These are phyloP conservation scores for Posidonia australis DNA, from an alignment of 106 monocot species.

Conservation along the genomic window DNA sequence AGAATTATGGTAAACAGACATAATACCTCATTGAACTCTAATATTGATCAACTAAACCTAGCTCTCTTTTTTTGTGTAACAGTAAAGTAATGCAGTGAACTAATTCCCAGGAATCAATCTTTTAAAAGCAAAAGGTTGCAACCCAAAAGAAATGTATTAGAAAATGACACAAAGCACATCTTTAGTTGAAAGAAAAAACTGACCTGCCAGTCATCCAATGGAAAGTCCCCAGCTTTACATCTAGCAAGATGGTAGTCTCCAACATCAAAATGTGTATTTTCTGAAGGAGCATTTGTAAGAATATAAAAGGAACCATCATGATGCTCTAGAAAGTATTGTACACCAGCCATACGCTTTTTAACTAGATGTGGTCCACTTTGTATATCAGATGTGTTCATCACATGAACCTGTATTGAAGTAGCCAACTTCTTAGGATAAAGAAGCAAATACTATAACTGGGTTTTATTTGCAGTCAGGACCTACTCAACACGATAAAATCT, in stretches of 20 bases:
- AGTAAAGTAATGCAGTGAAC: no score
- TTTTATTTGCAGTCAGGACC: background rate
- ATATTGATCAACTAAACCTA: no score
- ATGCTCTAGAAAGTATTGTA: conserved; percentile 95
- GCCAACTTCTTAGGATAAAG: conserved; percentile 9
- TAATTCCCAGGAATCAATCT: no score
- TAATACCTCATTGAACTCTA: no score
- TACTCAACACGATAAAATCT: conserved; percentile 6
- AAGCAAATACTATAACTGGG: background rate
- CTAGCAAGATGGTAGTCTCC: conserved; percentile 62
- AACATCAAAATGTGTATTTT: conserved; percentile 15
- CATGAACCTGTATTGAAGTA: conserved; percentile 60
- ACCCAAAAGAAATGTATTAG: no score
- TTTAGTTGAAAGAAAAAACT: conserved; percentile 2
- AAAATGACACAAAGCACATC: no score
- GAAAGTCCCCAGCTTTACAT: conserved; percentile 50
- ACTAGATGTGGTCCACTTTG: conserved; percentile 44
- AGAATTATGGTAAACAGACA: no score
- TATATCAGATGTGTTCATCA: conserved; percentile 50
- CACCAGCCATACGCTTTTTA: conserved; percentile 51
- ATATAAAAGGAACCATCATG: conserved; percentile 87
- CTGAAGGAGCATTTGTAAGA: conserved; percentile 69
- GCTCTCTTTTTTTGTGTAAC: no score
- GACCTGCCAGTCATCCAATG: conserved; percentile 58
- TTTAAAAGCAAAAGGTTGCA: no score